Base-by-base conservation (phyloP, 176 grass and related monocot genomes). In the Aegilops sharonensis region DNA sequence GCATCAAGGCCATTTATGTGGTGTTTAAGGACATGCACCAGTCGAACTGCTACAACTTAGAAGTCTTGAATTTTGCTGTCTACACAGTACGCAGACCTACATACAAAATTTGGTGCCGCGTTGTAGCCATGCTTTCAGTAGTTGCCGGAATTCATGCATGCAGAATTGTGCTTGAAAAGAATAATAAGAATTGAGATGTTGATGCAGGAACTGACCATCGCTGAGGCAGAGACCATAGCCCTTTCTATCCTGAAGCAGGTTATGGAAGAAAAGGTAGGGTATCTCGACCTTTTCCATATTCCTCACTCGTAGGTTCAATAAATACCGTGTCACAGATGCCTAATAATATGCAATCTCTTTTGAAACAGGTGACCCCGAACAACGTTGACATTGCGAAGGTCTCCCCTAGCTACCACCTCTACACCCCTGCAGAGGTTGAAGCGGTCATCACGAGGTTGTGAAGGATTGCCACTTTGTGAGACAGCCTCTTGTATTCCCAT, bases 201-300 rank as follows among this genome's bases (percentile, higher is more conserved):
- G 11, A 75, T 89, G 78, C 86, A 98, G 96, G 93, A 98, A 17
- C 85, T 98, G 86, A 94, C 89, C 64, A 84, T 95, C 23, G 47
- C 82, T 82, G 96, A 98, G 90, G 93, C 93, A 9, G 93, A 98
- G 93, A 95, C 91, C 67, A 94, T 95, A 81, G 91, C 93, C 77
- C 90, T 98, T 47, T 95, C 93, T 43, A 98, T 98, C 47, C 78
- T 98, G 74, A 98, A 98, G 84, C 93, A 98, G 90, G 93, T 98
- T 68, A 95, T 95, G 96, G 93, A 95, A 43, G 96, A 98, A 67
- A 98, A 98, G 93, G 96, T 98, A 89, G 2, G 36, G 61, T 25
- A 0, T 24, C 61, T 11, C 36, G 7, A 68, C 35, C 50, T 11
- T 63, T 4, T 64, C 35, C 7, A 24, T 87, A 30, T 12, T 59